These are phyloP conservation scores for Cercophora samala DNA, from an alignment of 495 filamentous ascomycete genomes.

Conservation along the genomic window DNA sequence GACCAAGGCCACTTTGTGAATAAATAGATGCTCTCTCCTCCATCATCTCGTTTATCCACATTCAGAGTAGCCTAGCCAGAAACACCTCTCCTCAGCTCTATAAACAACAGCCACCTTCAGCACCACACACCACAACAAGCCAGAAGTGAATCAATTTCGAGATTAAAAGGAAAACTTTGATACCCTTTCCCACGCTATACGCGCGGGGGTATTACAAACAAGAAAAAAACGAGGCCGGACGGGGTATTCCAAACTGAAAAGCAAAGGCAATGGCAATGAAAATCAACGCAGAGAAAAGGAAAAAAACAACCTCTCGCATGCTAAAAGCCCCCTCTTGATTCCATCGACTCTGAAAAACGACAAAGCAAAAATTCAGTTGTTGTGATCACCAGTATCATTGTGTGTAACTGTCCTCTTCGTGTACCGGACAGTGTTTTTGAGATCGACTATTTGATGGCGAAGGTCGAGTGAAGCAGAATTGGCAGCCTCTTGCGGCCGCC, in stretches of 20 bases:
- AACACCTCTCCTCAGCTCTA: neutral
- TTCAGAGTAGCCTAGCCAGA: neutral
- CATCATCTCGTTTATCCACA: neutral
- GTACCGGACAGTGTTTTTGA: neutral
- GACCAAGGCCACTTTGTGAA: neutral
- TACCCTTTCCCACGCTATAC: neutral
- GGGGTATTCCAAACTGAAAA: constrained; percentile 6
- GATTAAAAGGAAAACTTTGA: neutral
- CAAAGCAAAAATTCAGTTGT: constrained; percentile 9
- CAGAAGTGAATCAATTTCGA: neutral
- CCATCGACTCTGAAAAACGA: constrained; percentile 2
- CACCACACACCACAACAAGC: neutral
- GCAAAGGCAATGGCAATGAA: neutral
- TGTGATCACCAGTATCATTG: neutral
- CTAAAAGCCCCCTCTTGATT: neutral
- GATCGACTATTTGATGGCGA: neutral
- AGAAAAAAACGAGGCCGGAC: neutral
- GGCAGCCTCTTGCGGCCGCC: neutral
- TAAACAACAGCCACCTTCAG: neutral
- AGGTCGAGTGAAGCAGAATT: neutral
- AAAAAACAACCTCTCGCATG: neutral
- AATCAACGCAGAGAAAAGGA: neutral
- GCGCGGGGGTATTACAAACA: neutral
- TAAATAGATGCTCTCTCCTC: neutral
- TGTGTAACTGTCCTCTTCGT: neutral